Base-by-base conservation (phyloP, 257 asterid genomes). In the Solanum phureja region DNA sequence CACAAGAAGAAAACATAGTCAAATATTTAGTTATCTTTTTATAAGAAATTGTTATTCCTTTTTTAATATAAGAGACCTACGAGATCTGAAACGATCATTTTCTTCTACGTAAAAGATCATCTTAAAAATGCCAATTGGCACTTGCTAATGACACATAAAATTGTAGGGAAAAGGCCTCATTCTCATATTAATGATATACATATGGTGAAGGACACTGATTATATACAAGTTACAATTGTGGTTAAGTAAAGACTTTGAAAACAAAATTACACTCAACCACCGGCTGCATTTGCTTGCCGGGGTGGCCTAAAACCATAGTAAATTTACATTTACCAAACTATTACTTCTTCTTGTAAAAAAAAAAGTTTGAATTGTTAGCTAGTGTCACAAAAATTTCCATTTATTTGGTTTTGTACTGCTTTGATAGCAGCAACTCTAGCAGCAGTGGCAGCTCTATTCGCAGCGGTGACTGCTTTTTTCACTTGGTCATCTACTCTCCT, bases 401-500 rank as follows among this genome's bases (percentile, higher is more conserved):
- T 87, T 37, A 92, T 92, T 90, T 91, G 87, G 72, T 91, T 92
- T 89, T 94, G 92, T 69, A 88, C 95, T 21, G 95, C 95, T 88
- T 89, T 93, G 46, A 92, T 92, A 79, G 95, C 94, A 76, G 95
- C 95, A 76, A 94, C 95, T 90, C 96, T 91, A 11, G 94, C 93
- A 3, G 96, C 94, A 7, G 91, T 93, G 88, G 96, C 96, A 13
- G 95, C 96, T 88, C 90, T 85, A 85, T 94, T 93, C 84, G 96
- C 94, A 27, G 94, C 97, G 87, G 87, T 90, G 37, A 94, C 95
- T 2, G 98, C 93, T 83, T 91, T 95, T 95, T 94, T 92, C 58
- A 95, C 98, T 91, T 91, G 95, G 23, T 95, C 98, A 23, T 94
- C 98, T n/a, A 93, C 94, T 35, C 91, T 90, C 4, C 68, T 89